Percentiles rank a stretch among this genome's conserved stretches.
phyloP scores from a whole-genome alignment of 2,329 filamentous ascomycete genomes.

The Chaetomiaceae sp. region DNA sequence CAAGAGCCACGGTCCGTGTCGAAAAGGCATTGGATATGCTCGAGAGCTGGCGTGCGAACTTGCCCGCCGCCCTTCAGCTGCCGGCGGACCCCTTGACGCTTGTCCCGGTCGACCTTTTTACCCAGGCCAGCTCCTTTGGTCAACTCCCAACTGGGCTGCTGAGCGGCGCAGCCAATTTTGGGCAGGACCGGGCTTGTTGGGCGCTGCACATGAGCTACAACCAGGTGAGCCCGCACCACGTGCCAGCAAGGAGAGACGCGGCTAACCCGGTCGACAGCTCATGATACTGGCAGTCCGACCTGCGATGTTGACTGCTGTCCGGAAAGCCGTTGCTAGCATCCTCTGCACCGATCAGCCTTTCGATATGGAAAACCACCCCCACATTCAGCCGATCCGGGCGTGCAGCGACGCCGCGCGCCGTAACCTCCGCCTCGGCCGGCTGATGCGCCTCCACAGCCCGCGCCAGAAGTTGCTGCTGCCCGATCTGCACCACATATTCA shows the following conservation, averaged over 20 bases:
- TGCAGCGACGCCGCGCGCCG: slow-evolving; percentile 42
- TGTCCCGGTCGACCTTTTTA: slow-evolving; percentile 10
- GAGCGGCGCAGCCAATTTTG: slow-evolving; percentile 24
- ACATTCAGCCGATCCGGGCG: slow-evolving; percentile 31
- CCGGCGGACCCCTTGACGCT: slow-evolving; percentile 25
- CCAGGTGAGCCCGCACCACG: slow-evolving; percentile 28
- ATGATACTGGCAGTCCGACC: slow-evolving; percentile 46
- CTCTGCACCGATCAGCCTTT: slow-evolving; percentile 31
- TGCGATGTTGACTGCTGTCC: slow-evolving; percentile 43
- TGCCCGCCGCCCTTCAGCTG: slow-evolving; percentile 38
- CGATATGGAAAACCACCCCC: slow-evolving; percentile 29
- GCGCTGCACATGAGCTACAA: slow-evolving; percentile 48
- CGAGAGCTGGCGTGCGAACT: slow-evolving; percentile 36
- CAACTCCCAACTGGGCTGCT: slow-evolving; percentile 3
- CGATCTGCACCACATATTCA: slow-evolving; percentile 46
- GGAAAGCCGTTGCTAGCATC: slow-evolving; percentile 40
- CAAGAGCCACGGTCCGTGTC: slow-evolving; percentile 31
- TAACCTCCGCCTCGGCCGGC: slow-evolving; percentile 42
- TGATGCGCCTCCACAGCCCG: slow-evolving; percentile 34
- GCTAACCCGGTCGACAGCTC: slow-evolving; percentile 34
- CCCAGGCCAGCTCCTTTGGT: slow-evolving; percentile 1
- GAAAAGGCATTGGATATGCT: slow-evolving; percentile 40
- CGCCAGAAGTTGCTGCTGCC: slow-evolving; percentile 39
- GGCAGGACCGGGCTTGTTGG: slow-evolving; percentile 39
- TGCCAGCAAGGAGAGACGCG: neutral